Base-by-base conservation (phyloP, 352 stramenopile genomes). In the Stephanocyclus meneghinianus region DNA sequence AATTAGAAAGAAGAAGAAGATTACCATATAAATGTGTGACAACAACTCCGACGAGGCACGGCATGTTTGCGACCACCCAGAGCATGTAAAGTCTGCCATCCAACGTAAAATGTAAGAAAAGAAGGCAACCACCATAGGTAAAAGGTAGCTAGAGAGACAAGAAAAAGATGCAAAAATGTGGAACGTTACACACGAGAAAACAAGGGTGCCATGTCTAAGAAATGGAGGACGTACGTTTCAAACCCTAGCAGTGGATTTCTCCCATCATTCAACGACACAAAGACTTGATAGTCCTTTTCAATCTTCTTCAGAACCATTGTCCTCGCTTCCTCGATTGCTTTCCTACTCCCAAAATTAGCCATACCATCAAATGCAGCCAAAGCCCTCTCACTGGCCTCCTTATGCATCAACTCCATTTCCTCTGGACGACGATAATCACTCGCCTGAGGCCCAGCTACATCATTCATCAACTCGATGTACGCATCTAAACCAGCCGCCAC, bases 381-480 rank as follows among this genome's bases (percentile, higher is more conserved):
- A 9, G 95, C 91, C 37, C 89, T 91, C 9, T 94, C 74, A n/a
- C 94, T 83, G 63, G 93, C 95, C 40, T 92, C 69, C 35, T 93
- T 87, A 73, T 98, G 95, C 81, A 97, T 94, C 15, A 91, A 86
- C 73, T 95, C 80, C 40, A 99, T 88, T 73, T 98, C 91, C 60
- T 97, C 88, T 8, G 95, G 89, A 18, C 89, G 81, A 18, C 98
- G 89, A 71, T 98, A 98, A 57, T 89, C 89, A 51, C 45, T 87
- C 16, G 77, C 85, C 2, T 87, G 80, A 16, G 89, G 84, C 13
- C 91, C 91, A 8, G 88, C 86, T 59, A 98, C 80, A 48, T 89
- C 91, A 71, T 98, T 96, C 96, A 99, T 98, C 72, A 96, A 89
- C 11, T 94, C 91, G 86, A 97, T 97, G 88, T 99, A 99, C 48